phyloP scores from a whole-genome alignment of 257 asterid genomes.

The Handroanthus guayacan region DNA sequence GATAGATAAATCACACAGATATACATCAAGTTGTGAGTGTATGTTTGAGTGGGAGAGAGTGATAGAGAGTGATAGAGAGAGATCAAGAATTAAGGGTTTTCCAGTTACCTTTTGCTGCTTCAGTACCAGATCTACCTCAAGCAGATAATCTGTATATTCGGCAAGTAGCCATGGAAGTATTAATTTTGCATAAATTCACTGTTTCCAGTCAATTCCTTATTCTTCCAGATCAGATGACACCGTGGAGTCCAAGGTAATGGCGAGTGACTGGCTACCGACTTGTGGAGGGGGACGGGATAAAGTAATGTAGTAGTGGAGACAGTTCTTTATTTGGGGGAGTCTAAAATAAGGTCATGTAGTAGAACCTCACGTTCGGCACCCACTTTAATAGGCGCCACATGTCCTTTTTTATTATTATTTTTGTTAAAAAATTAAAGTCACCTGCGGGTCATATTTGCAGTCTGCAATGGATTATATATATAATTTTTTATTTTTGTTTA shows the following conservation, averaged over 20 bases:
- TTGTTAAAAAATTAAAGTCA: too few relatives aligned
- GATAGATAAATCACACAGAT: not conserved
- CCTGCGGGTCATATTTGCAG: too few relatives aligned
- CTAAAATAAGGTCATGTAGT: too few relatives aligned
- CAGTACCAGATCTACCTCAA: conserved; percentile 29
- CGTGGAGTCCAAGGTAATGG: not conserved
- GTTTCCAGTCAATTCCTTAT: conserved; percentile 20
- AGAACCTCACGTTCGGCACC: too few relatives aligned
- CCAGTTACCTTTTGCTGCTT: conserved; percentile 20
- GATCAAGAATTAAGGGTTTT: not conserved
- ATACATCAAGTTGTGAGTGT: not conserved
- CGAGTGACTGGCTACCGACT: not conserved
- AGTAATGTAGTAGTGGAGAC: not conserved
- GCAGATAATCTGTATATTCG: not conserved
- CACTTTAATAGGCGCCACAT: too few relatives aligned
- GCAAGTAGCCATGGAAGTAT: not conserved
- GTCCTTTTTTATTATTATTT: too few relatives aligned
- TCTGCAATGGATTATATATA: too few relatives aligned
- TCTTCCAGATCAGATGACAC: conserved; percentile 6
- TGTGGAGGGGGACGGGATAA: not conserved
- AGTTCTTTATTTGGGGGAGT: not conserved
- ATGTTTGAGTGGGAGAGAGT: not conserved
- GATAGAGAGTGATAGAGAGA: not conserved
- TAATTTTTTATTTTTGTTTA: too few relatives aligned
- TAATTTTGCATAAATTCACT: conserved; percentile 16